Evolutionary conservation across 2,329 filamentous ascomycete species (phyloP).

Genomic region (Colletotrichum chlorophyti): DNA sequence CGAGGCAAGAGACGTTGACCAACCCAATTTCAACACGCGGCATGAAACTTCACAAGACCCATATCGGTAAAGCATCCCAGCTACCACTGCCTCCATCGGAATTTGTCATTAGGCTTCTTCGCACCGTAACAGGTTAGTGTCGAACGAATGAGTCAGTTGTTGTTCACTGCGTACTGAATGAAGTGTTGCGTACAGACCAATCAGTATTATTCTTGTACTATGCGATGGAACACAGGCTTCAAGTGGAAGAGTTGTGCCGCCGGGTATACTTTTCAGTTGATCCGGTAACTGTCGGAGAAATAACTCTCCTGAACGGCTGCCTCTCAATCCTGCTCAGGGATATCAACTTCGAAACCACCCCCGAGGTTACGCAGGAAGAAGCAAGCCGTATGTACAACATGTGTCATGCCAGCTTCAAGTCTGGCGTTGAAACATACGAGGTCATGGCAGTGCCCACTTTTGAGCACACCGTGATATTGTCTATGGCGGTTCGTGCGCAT

Average conservation of each 20-base stretch:
- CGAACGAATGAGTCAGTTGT: too few relatives aligned
- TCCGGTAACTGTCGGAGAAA: slow-evolving; percentile 27
- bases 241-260: slow-evolving; percentile 29
- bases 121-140: background rate
- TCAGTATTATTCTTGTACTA: slow-evolving; percentile 29
- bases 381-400: slow-evolving; percentile 11
- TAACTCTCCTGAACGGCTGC: slow-evolving; percentile 28
- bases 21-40: background rate
- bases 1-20: background rate
- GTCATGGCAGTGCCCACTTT: slow-evolving; percentile 27
- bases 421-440: slow-evolving; percentile 24
- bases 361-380: slow-evolving; percentile 21
- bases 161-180: background rate
- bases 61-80: background rate
- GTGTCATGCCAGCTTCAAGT: slow-evolving; percentile 26
- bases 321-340: slow-evolving; percentile 29
- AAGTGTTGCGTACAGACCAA: background rate
- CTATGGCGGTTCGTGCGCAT: slow-evolving; percentile 19
- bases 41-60: background rate
- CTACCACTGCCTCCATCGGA: slow-evolving; percentile 1
- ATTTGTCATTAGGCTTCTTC: background rate
- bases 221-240: slow-evolving; percentile 21
- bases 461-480: slow-evolving; percentile 26
- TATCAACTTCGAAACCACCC: slow-evolving; percentile 16
- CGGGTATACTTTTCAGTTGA: slow-evolving; percentile 31